Percentiles rank a stretch among this genome's conserved stretches.
Evolutionary conservation across 106 monocot genomes (phyloP).

Genomic region (Chionographis japonica): DNA sequence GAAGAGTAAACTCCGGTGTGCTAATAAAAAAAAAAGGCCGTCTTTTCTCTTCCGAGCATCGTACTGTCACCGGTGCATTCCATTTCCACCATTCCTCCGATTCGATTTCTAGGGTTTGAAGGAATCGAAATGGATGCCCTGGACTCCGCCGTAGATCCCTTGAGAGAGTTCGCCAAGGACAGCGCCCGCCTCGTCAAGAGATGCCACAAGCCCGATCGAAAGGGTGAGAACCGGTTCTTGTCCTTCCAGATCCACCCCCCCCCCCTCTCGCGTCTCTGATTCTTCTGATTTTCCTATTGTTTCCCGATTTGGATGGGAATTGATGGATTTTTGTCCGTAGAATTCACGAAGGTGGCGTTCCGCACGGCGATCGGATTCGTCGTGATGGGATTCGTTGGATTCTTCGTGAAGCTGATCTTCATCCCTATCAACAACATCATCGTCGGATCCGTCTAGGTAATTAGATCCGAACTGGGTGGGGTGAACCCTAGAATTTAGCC

Average conservation of each 20-base stretch:
- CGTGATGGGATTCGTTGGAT: constrained; percentile 71
- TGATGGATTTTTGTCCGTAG: constrained; percentile 4
- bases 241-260: not conserved
- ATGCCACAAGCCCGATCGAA: constrained; percentile 72
- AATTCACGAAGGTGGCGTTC: constrained; percentile 62
- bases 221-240: constrained; percentile 17
- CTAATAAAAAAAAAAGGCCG: no score
- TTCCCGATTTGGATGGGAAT: not conserved
- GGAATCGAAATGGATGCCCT: constrained; percentile 20
- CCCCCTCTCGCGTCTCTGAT: not conserved
- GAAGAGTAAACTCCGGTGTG: no score
- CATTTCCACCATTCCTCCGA: no score
- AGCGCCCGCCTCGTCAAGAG: constrained; percentile 44
- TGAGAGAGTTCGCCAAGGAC: constrained; percentile 36
- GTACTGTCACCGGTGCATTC: no score
- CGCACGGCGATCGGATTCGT: constrained; percentile 69
- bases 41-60: no score
- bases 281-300: constrained; percentile 1
- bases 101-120: no score
- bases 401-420: constrained; percentile 72
- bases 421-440: constrained; percentile 78
- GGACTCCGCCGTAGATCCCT: constrained; percentile 27
- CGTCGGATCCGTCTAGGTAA: constrained; percentile 55
- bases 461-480: not conserved
- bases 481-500: no score